Evolutionary conservation across 2,329 filamentous ascomycete species (phyloP), one percentile per base, ranked within the genome.

Genomic region (Aspergillus floridensis): DNA sequence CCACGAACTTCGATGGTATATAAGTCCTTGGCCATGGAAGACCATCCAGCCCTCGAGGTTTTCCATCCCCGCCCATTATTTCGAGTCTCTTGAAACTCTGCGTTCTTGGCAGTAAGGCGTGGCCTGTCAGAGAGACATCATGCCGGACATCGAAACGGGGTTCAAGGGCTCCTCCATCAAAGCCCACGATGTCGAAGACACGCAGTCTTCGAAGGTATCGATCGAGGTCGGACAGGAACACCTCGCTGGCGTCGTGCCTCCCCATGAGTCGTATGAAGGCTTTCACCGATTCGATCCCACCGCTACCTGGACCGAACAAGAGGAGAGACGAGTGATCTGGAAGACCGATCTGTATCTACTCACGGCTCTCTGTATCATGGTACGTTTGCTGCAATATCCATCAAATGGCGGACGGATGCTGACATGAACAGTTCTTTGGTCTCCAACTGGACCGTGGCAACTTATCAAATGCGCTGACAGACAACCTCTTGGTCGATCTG

Each of bases 251-350:
- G 63, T 69, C 22, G 54, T 69, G 48, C 61, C 68, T 24, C 73
- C 73, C 2, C 72, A 74, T 56, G 66, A 70, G 57, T 67, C 67
- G 5, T 69, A 65, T 35, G 66, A 71, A 51, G 67, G 68, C 5
- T 63, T 61, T 49, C 67, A 71, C 61, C 66, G 70, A 10, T 66
- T 67, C 56, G 64, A 68, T 29, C 66, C 66, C 14, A 64, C 61
- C 8, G 67, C 65, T 1, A 58, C 65, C 12, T 71, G 69, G 69
- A 68, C 66, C 2, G 57, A 44, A 2, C 72, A 77, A 52, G 81
- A 83, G 62, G 81, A 83, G 68, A 75, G 73, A 59, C 72, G 66
- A 26, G 66, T 83, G 4, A 73, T 82, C 10, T 69, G 78, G 41
- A 83, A 79, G 73, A 79, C 80, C 35, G 70, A 65, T 41, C 10